Evolutionary conservation across 2,329 filamentous ascomycete species (phyloP), one percentile per base, ranked within the genome.

Genomic region (Fusarium dimerum): DNA sequence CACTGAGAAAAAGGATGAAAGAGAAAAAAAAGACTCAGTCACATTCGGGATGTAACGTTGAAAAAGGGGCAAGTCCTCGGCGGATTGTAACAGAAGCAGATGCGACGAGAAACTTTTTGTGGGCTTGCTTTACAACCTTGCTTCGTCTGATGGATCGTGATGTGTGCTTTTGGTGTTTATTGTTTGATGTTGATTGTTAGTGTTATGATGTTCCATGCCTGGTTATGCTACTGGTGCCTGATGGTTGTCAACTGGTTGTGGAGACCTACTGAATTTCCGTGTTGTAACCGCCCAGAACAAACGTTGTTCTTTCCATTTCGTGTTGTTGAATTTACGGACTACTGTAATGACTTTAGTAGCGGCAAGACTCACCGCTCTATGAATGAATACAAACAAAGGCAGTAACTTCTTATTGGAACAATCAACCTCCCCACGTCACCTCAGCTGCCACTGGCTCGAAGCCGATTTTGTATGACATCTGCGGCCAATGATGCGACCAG

Each of bases 131-230:
- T 51, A 48, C 47, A 61, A 44, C n/a, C 9, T 40, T 40, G 39
- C 18, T 50, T 26, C 13, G 18, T 34, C 20, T 40, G 44, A 53
- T 43, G 40, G 47, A 42, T 59, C 48, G 45, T 43, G 48, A 54
- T 54, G 55, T 61, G 60, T 54, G 39, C 51, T 54, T 51, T 57
- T 62, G 46, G 45, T 57, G 48, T 60, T 60, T 61, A 26, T 58
- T 54, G 50, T 57, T 60, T 50, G 51, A 32, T 39, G 41, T 46
- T 43, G 45, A 17, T 44, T 39, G 51, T 45, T 48, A 52, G 32
- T 52, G 57, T 39, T 39, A 44, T 52, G 45, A 46, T 50, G 16
- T 48, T 56, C 43, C 55, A 45, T 55, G 46, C 47, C n/a, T 45
- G 47, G 48, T 58, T 26, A 26, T 7, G 5, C 20, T 26, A 26